Evolutionary conservation across 257 asterid species (phyloP).

Genomic region (Thymus quinquecostatus): DNA sequence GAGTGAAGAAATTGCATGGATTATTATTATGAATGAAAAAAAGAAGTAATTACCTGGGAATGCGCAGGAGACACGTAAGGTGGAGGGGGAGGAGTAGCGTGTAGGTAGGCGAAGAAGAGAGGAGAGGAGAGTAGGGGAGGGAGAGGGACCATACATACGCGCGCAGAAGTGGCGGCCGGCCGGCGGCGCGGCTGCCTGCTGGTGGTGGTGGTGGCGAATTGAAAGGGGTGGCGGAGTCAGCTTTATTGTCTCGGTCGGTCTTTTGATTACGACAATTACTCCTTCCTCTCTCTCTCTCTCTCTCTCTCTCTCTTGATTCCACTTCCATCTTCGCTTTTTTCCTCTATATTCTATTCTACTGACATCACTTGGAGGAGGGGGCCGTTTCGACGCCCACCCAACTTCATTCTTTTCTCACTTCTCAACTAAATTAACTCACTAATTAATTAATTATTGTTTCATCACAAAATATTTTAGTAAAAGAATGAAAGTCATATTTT

Average conservation of each 20-base stretch:
- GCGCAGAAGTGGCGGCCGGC: constrained; percentile 29
- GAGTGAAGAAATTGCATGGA: constrained; percentile 25
- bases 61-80: background rate
- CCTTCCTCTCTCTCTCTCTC: constrained; percentile 29
- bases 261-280: constrained; percentile 29
- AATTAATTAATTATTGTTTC: background rate
- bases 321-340: background rate
- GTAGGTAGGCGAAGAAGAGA: constrained; percentile 16
- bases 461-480: no score
- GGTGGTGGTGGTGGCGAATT: constrained; percentile 31
- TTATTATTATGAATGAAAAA: background rate
- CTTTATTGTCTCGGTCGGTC: constrained; percentile 39
- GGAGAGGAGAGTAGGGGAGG: background rate
- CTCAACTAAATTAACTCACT: background rate
- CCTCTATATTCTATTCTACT: constrained; percentile 35
- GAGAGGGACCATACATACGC: background rate
- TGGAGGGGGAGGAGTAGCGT: background rate
- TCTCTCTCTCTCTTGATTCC: constrained; percentile 21
- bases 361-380: constrained; percentile 40
- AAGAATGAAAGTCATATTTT: background rate
- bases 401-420: background rate
- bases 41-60: background rate
- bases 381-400: constrained; percentile 38
- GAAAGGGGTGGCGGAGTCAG: constrained; percentile 37
- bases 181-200: constrained; percentile 30